These are phyloP conservation scores for Tillandsia leiboldiana DNA, from an alignment of 176 grass and related monocot genomes.

Conservation along the genomic window DNA sequence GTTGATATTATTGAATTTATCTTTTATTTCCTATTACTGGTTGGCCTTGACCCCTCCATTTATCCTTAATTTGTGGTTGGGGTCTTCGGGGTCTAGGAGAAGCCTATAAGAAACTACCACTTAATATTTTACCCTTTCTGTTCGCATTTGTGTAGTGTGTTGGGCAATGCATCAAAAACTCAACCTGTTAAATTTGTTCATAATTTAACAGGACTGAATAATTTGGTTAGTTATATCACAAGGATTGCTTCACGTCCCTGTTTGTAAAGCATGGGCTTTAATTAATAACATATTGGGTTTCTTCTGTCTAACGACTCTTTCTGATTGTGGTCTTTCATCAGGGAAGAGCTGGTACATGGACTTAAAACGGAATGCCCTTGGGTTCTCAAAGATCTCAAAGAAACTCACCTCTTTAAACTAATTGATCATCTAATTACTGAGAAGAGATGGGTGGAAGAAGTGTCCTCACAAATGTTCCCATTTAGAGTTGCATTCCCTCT, in stretches of 20 bases:
- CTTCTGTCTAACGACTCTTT: too few relatives aligned
- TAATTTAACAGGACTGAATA: too few relatives aligned
- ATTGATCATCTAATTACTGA: conserved; percentile 45
- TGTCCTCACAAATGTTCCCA: conserved; percentile 31
- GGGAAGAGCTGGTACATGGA: conserved; percentile 32
- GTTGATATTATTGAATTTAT: neutral
- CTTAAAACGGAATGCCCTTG: conserved; percentile 38
- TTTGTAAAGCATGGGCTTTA: neutral
- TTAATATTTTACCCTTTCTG: too few relatives aligned
- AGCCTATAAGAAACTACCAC: too few relatives aligned
- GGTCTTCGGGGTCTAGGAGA: too few relatives aligned
- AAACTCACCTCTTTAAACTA: conserved; percentile 38
- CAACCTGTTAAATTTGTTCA: too few relatives aligned
- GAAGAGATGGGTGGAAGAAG: conserved; percentile 77
- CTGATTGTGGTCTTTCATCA: conserved; percentile 17
- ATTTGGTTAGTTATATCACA: too few relatives aligned
- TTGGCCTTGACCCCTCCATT: neutral
- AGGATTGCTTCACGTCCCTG: neutral
- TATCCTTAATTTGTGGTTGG: too few relatives aligned
- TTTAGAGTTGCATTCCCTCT: conserved; percentile 40
- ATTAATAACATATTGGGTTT: neutral
- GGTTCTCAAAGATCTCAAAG: conserved; percentile 34
- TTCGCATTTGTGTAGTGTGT: too few relatives aligned
- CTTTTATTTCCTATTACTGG: neutral
- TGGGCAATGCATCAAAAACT: too few relatives aligned